These are phyloP conservation scores for Mucor racemosus DNA, from an alignment of 371 early-diverging fungal species.

Conservation along the genomic window DNA sequence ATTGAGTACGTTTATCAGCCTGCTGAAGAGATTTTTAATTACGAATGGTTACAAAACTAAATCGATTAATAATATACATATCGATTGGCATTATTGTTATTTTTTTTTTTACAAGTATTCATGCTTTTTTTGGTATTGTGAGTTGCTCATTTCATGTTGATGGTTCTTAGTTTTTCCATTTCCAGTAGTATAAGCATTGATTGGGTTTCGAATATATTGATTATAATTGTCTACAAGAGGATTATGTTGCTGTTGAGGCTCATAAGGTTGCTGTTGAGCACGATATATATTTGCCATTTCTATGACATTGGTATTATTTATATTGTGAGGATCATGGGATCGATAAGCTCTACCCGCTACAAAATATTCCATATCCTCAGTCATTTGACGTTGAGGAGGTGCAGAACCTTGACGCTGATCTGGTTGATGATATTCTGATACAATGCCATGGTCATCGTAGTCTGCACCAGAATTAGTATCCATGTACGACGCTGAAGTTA, in stretches of 20 bases:
- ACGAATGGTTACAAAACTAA: too few relatives aligned
- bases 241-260: conserved; percentile 8
- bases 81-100: too few relatives aligned
- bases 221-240: neutral
- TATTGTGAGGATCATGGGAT: conserved; percentile 22
- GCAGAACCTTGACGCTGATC: conserved; percentile 6
- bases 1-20: too few relatives aligned
- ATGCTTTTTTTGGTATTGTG: too few relatives aligned
- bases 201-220: conserved; percentile 11
- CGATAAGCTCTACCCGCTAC: conserved; percentile 29
- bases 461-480: neutral
- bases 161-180: conserved; percentile 3
- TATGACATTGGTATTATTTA: conserved; percentile 22
- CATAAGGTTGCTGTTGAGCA: conserved; percentile 17
- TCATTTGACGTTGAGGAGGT: neutral
- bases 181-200: conserved; percentile 10
- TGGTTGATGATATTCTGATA: neutral
- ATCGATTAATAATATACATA: too few relatives aligned
- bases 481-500: neutral
- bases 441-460: neutral
- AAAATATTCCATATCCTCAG: conserved; percentile 27
- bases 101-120: too few relatives aligned
- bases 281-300: conserved; percentile 32
- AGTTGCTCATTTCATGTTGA: neutral
- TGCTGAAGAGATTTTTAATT: too few relatives aligned